A percentile compares a stretch with the other conserved stretches of the same genome.
These are phyloP conservation scores for Cymodocea nodosa DNA, from an alignment of 116 monocot genomes.

Conservation along the genomic window DNA sequence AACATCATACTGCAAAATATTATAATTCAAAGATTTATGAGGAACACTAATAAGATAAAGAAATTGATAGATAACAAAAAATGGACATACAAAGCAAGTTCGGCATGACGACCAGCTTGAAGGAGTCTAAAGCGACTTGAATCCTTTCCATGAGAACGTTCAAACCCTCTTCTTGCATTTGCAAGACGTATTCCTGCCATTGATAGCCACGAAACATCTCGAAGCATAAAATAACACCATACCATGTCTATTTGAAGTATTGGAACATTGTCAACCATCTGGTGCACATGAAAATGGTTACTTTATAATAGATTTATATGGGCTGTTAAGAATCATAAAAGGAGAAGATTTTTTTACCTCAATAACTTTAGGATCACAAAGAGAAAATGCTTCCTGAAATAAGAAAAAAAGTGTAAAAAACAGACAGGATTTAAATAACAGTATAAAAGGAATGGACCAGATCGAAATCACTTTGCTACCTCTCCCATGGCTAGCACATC, in stretches of 20 bases:
- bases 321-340: neutral
- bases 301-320: neutral
- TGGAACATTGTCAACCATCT: conserved; percentile 93
- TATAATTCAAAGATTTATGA: too few species aligned
- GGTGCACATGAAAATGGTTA: conserved; percentile 1
- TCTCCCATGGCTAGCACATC: conserved; percentile 85
- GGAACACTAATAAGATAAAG: conserved; percentile 4
- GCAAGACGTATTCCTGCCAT: conserved; percentile 65
- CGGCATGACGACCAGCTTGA: conserved; percentile 64
- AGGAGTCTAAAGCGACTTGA: conserved; percentile 61
- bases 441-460: neutral
- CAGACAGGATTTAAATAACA: neutral
- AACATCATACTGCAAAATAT: too few species aligned
- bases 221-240: conserved; percentile 96
- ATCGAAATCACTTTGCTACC: conserved; percentile 25
- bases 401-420: conserved; percentile 2
- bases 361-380: conserved; percentile 62
- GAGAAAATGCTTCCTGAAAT: conserved; percentile 78
- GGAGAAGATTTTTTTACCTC: conserved; percentile 33
- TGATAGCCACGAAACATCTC: conserved; percentile 75
- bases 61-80: neutral
- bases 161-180: conserved; percentile 81
- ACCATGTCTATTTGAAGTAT: conserved; percentile 94
- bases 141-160: conserved; percentile 83
- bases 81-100: conserved; percentile 70